Percentiles rank a stretch among this genome's conserved stretches.
Evolutionary conservation across 1,139 yeast genomes (phyloP).

Genomic region (Geotrichum cucujoidarum): DNA sequence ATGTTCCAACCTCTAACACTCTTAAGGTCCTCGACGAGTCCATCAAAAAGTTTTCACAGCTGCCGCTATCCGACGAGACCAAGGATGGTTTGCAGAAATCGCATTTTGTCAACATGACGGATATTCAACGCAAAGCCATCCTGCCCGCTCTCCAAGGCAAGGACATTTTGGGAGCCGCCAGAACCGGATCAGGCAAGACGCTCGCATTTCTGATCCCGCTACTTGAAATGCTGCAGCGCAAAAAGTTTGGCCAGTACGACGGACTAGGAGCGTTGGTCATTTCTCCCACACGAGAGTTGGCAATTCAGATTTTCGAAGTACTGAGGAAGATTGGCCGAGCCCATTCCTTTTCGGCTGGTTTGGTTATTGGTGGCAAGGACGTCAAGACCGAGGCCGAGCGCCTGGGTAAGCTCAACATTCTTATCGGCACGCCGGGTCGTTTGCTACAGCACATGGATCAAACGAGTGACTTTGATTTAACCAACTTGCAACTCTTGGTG

Average conservation of each 20-base stretch:
- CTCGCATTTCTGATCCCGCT: conserved; percentile 86
- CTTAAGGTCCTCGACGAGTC: conserved; percentile 27
- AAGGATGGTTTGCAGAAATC: conserved; percentile 65
- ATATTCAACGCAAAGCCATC: conserved; percentile 76
- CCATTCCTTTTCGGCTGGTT: conserved; percentile 82
- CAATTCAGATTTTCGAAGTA: conserved; percentile 91
- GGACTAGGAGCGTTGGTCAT: conserved; percentile 91
- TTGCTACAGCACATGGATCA: conserved; percentile 92
- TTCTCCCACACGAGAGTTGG: conserved; percentile 91
- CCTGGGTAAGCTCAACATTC: conserved; percentile 72
- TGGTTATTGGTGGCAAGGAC: conserved; percentile 96
- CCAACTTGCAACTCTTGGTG: conserved; percentile 75
- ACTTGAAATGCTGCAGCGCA: conserved; percentile 63
- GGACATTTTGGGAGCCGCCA: conserved; percentile 88
- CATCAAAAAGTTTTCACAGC: conserved; percentile 42
- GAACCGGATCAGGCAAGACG: conserved; percentile 96
- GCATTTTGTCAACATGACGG: conserved; percentile 69
- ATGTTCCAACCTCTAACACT: not conserved
- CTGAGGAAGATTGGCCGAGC: conserved; percentile 75
- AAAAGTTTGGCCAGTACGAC: conserved; percentile 79
- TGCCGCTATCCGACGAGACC: conserved; percentile 69
- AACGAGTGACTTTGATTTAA: conserved; percentile 75
- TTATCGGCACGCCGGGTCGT: conserved; percentile 96
- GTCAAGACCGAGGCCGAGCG: conserved; percentile 83
- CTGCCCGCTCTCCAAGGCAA: conserved; percentile 72